Evolutionary conservation across 2,329 filamentous ascomycete species (phyloP), one percentile per base, ranked within the genome.

Genomic region (Coniochaeta prunicola): DNA sequence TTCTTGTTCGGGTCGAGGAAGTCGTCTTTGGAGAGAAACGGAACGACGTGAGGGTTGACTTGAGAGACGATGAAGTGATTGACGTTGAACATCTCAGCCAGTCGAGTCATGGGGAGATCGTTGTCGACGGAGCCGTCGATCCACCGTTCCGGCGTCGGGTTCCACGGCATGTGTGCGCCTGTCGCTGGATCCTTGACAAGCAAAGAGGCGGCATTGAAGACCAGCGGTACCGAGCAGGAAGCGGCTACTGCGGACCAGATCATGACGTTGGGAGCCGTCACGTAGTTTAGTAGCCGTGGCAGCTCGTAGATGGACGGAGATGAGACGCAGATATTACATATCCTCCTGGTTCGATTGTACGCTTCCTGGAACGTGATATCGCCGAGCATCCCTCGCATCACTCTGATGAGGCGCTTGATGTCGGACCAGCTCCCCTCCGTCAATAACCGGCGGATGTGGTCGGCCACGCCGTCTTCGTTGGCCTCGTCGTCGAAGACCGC

Each of bases 51-150:
- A 0, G 93, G 93, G 67, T 97, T 97, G 56, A 97, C 92, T 70
- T 97, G 93, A 0, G 92, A 96, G 19, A 97, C 93, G 64, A 97
- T 97, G 69, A 97, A 97, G 70, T 97, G 93, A 68, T 97, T 97
- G 70, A 97, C 92, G 68, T 97, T 96, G 78, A 97, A 96, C 89
- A 97, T 92, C 69, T 96, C 92, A 0, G 92, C 87, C 17, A 97
- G 79, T 1, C 91, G 85, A 21, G 88, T 91, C 85, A 96, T 96
- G 1, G 93, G 93, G 2, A 97, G 78, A 71, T 97, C 93, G 60
- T 94, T 94, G 69, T 97, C 92, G 24, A 97, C 91, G 0, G 92
- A 97, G 1, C 93, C 93, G 70, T 97, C 93, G 57, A 97, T 96
- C 83, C 91, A 97, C 63, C 85, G 85, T 69, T 92, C 89, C 30